phyloP scores from a whole-genome alignment of 108 stramenopile species.

The Asterionellopsis glacialis region DNA sequence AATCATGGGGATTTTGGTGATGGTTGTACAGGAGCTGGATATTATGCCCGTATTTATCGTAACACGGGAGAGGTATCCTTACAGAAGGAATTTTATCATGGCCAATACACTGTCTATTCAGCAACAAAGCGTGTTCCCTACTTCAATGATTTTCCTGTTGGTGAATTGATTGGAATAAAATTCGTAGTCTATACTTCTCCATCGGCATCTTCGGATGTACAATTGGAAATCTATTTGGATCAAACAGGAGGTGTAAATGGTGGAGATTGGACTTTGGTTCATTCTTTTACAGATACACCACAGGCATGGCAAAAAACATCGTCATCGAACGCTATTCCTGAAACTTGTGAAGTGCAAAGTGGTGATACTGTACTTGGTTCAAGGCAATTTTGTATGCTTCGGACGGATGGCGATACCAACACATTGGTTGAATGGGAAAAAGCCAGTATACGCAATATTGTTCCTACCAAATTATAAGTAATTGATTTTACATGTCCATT shows the following conservation, averaged over 20 bases:
- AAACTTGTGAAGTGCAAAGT: background rate
- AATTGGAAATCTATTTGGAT: too few relatives aligned
- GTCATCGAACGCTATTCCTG: too few relatives aligned
- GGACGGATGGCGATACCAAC: background rate
- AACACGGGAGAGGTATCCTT: conserved; percentile 7
- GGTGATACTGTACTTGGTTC: conserved; percentile 4
- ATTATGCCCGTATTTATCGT: conserved; percentile 9
- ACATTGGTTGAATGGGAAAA: background rate
- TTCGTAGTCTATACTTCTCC: background rate
- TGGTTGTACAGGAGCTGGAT: conserved; percentile 5
- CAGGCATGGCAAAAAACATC: too few relatives aligned
- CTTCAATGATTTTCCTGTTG: background rate
- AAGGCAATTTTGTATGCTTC: background rate
- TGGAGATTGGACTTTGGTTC: too few relatives aligned
- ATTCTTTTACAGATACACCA: too few relatives aligned
- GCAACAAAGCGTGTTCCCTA: background rate
- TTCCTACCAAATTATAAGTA: background rate
- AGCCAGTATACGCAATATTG: background rate
- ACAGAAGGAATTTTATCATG: conserved; percentile 9
- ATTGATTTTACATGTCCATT: too few relatives aligned
- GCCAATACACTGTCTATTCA: background rate
- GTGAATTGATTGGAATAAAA: conserved; percentile 5
- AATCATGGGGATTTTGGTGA: conserved; percentile 3
- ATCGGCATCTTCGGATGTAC: too few relatives aligned
- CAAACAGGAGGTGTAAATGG: too few relatives aligned